Evolutionary conservation across 2,329 filamentous ascomycete species (phyloP).

Genomic region (Aquanectria penicillioides): DNA sequence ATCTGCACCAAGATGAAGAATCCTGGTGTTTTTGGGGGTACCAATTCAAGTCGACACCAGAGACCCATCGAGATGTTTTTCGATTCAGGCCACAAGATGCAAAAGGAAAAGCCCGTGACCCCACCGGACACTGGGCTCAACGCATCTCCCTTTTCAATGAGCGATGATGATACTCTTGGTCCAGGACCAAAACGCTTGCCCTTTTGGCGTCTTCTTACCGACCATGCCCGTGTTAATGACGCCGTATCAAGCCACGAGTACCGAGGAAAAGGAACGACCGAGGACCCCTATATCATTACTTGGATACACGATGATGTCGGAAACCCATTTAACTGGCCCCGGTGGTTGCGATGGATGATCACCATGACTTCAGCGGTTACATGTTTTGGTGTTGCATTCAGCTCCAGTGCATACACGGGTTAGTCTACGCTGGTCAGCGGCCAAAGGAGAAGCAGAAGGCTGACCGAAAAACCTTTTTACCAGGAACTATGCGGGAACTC

Average conservation of each 20-base stretch:
- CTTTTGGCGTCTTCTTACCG: slow-evolving; percentile 57
- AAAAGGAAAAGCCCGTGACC: not conserved
- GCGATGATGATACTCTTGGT: slow-evolving; percentile 15
- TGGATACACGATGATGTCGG: slow-evolving; percentile 74
- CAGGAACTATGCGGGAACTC: slow-evolving; percentile 56
- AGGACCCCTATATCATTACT: slow-evolving; percentile 74
- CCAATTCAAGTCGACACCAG: not conserved
- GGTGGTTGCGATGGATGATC: slow-evolving; percentile 70
- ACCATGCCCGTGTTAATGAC: slow-evolving; percentile 67
- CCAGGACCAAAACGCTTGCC: slow-evolving; percentile 1
- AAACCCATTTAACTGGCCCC: slow-evolving; percentile 71
- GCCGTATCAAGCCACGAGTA: slow-evolving; percentile 67
- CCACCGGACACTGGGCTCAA: not conserved
- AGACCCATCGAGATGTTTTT: not conserved
- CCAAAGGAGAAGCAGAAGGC: no score
- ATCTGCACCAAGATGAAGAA: not conserved
- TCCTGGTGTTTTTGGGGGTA: not conserved
- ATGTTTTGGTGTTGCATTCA: slow-evolving; percentile 75
- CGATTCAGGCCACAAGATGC: not conserved
- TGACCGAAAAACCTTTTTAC: not conserved
- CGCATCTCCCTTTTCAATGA: not conserved
- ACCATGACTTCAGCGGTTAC: slow-evolving; percentile 71
- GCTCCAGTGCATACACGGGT: slow-evolving; percentile 73
- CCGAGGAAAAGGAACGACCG: slow-evolving; percentile 68
- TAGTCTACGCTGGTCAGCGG: no score